Conservation (phyloP, 768 basidiomycete genomes). For the Mycena kentingensis region DNA sequence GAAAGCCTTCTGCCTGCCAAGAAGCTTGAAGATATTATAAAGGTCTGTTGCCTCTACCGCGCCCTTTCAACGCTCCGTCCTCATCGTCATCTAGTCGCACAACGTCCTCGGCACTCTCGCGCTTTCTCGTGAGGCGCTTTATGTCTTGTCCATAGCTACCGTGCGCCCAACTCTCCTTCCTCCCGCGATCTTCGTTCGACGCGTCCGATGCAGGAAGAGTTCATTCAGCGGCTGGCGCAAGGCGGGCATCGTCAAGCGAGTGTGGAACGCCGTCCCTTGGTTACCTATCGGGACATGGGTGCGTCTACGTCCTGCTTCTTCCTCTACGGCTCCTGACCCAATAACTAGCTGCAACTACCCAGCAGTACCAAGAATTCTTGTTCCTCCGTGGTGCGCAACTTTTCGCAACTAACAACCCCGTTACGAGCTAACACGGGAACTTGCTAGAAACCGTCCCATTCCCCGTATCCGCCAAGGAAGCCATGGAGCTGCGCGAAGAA, state of each 20-base stretch:
- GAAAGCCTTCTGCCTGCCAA: conserved; percentile 66
- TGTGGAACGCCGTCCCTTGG: conserved; percentile 54
- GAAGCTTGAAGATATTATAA: conserved; percentile 67
- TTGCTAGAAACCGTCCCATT: conserved; percentile 73
- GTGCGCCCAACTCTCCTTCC: conserved; percentile 40
- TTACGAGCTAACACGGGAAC: conserved; percentile 6
- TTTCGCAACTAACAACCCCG: not conserved
- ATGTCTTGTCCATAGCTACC: conserved; percentile 74
- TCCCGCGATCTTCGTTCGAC: conserved; percentile 9
- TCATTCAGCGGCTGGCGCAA: conserved; percentile 73
- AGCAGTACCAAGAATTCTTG: conserved; percentile 68
- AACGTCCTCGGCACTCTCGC: conserved; percentile 64
- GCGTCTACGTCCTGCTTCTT: conserved; percentile 28
- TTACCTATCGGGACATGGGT: conserved; percentile 82
- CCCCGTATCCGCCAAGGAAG: conserved; percentile 59
- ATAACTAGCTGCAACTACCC: conserved; percentile 54
- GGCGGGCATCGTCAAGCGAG: conserved; percentile 69
- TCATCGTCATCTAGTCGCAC: conserved; percentile 61
- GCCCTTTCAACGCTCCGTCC: not conserved
- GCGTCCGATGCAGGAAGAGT: conserved; percentile 66
- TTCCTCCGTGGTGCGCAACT: conserved; percentile 60
- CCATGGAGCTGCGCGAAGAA: conserved; percentile 54
- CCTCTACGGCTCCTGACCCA: conserved; percentile 17
- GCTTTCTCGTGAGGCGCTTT: conserved; percentile 75
- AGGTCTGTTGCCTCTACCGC: conserved; percentile 8